phyloP scores from a whole-genome alignment of 169 alveolate genomes.

The Plasmodium knowlesi region DNA sequence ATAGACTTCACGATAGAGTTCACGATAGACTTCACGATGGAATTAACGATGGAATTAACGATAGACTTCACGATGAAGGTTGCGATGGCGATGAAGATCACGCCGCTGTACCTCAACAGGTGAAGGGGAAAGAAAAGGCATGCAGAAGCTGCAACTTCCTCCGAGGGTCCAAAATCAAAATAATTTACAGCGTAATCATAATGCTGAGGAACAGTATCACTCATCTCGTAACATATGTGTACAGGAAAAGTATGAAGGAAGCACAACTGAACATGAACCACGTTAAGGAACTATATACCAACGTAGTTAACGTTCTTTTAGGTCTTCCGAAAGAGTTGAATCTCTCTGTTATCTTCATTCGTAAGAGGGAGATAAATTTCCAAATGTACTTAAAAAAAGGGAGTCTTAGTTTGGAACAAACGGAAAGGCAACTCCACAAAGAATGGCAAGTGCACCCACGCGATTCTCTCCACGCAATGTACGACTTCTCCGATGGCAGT shows the following conservation, averaged over 20 bases:
- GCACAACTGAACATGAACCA: neutral
- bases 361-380: constrained; percentile 14
- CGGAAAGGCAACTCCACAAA: neutral
- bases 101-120: neutral
- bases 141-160: neutral
- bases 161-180: neutral
- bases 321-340: constrained; percentile 10
- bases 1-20: neutral
- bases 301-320: constrained; percentile 17
- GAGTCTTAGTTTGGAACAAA: neutral
- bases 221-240: neutral
- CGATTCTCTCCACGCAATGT: neutral
- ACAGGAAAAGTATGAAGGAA: neutral
- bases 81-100: neutral
- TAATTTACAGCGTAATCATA: neutral
- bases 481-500: neutral
- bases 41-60: too few relatives aligned
- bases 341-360: neutral
- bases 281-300: constrained; percentile 13
- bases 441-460: neutral
- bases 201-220: constrained; percentile 14
- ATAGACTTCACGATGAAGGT: too few relatives aligned
- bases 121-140: neutral
- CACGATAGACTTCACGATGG: too few relatives aligned
- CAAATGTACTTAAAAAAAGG: constrained; percentile 13